A percentile compares a stretch with the other conserved stretches of the same genome.
Evolutionary conservation across 75 land plant species (phyloP).

Genomic region (Cryptomeria japonica): DNA sequence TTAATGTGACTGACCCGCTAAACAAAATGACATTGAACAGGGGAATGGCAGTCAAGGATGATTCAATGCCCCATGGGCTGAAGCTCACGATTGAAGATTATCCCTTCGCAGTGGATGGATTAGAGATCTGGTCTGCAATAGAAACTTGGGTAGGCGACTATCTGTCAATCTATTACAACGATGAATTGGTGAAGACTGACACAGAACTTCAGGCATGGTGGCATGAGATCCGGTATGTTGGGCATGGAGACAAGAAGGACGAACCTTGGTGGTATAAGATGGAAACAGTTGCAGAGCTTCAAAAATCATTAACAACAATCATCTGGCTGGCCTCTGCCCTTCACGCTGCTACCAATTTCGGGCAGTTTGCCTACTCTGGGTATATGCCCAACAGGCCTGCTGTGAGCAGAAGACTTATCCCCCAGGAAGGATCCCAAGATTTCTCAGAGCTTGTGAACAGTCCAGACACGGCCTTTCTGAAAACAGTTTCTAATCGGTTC

Average conservation of each 20-base stretch:
- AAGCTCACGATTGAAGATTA: constrained; percentile 44
- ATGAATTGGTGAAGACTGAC: constrained; percentile 39
- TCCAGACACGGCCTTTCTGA: constrained; percentile 20
- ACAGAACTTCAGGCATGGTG: constrained; percentile 59
- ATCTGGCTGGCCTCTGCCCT: constrained; percentile 52
- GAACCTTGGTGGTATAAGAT: constrained; percentile 33
- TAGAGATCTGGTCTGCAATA: constrained; percentile 63
- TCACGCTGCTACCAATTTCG: constrained; percentile 58
- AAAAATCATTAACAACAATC: constrained; percentile 43
- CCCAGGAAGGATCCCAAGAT: constrained; percentile 2
- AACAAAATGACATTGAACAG: neutral
- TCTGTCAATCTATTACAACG: constrained; percentile 43
- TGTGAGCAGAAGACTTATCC: constrained; percentile 23
- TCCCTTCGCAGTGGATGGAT: constrained; percentile 66
- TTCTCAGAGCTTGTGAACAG: constrained; percentile 16
- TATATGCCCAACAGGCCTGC: constrained; percentile 45
- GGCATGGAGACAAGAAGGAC: constrained; percentile 36
- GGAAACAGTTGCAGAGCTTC: constrained; percentile 32
- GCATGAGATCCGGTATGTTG: constrained; percentile 31
- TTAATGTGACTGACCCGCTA: neutral
- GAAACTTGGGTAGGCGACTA: constrained; percentile 43
- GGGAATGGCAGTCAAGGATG: constrained; percentile 8
- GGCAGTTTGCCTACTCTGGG: constrained; percentile 17
- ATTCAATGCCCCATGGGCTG: neutral
- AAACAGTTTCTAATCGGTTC: constrained; percentile 16